A percentile compares a stretch with the other conserved stretches of the same genome.
These are phyloP conservation scores for Xylariaceae sp. DNA, from an alignment of 2,329 filamentous ascomycete species.

Conservation along the genomic window DNA sequence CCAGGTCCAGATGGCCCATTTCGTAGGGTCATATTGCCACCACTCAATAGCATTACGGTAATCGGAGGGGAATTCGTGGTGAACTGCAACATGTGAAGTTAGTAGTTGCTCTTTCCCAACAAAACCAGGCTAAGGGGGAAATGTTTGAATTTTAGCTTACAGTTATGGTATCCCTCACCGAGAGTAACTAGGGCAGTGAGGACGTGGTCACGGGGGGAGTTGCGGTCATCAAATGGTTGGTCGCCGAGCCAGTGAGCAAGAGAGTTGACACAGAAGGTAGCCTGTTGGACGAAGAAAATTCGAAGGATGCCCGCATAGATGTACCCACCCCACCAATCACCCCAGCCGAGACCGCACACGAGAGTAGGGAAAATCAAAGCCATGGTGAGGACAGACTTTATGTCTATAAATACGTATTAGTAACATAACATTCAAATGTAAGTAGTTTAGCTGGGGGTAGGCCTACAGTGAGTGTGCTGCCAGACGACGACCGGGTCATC, in stretches of 20 bases:
- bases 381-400: conserved; percentile 55
- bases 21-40: conserved; percentile 74
- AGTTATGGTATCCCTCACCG: conserved; percentile 74
- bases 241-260: conserved; percentile 62
- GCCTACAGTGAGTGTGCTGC: conserved; percentile 52
- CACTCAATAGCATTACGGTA: conserved; percentile 74
- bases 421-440: no score
- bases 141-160: conserved; percentile 12
- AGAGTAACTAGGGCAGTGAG: conserved; percentile 71
- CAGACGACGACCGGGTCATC: conserved; percentile 56
- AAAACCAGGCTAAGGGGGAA: no score
- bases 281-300: conserved; percentile 59
- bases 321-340: conserved; percentile 55
- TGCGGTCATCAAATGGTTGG: conserved; percentile 74
- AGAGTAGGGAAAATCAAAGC: conserved; percentile 54
- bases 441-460: neutral
- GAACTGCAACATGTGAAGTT: conserved; percentile 48
- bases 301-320: conserved; percentile 58
- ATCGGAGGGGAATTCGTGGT: conserved; percentile 74
- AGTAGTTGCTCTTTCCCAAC: neutral
- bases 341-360: conserved; percentile 54
- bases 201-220: conserved; percentile 72
- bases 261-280: conserved; percentile 60
- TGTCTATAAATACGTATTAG: conserved; percentile 35
- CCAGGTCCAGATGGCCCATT: conserved; percentile 72